These are phyloP conservation scores for Teratosphaeria gauchensis DNA, from an alignment of 2,329 filamentous ascomycete species.

Conservation along the genomic window DNA sequence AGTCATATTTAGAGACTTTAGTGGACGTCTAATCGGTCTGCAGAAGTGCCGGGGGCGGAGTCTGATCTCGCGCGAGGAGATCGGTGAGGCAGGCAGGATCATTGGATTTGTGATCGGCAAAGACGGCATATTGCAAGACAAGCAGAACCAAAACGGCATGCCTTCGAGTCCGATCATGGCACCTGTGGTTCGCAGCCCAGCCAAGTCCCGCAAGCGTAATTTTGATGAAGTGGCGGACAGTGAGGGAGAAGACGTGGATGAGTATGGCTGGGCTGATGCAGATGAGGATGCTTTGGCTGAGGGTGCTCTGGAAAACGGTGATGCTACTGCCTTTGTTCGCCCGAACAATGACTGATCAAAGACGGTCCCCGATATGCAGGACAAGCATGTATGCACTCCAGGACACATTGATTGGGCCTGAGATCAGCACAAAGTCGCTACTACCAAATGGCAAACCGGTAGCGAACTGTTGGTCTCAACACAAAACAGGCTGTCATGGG, in stretches of 20 bases:
- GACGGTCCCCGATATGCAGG: no score
- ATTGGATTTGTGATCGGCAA: conserved; percentile 40
- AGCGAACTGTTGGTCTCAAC: no score
- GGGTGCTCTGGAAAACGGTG: background rate
- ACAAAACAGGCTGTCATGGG: no score
- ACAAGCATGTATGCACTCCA: no score
- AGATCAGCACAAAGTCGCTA: no score
- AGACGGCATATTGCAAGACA: conserved; percentile 28
- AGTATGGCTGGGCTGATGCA: conserved; percentile 62
- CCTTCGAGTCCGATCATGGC: background rate
- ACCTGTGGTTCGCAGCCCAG: conserved; percentile 2
- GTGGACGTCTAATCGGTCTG: conserved; percentile 34
- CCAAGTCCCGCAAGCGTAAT: conserved; percentile 45
- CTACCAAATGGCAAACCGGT: no score
- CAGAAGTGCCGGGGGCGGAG: conserved; percentile 35
- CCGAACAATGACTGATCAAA: background rate
- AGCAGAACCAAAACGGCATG: background rate
- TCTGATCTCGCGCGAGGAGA: conserved; percentile 23
- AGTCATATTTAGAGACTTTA: conserved; percentile 67
- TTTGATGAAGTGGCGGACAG: conserved; percentile 48
- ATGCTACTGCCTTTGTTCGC: background rate
- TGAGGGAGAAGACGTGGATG: conserved; percentile 53
- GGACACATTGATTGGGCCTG: no score
- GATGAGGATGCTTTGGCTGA: conserved; percentile 46
- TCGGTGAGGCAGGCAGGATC: conserved; percentile 35